Evolutionary conservation across 2,329 filamentous ascomycete genomes (phyloP).

Genomic region (Metarhizium guizhouense): DNA sequence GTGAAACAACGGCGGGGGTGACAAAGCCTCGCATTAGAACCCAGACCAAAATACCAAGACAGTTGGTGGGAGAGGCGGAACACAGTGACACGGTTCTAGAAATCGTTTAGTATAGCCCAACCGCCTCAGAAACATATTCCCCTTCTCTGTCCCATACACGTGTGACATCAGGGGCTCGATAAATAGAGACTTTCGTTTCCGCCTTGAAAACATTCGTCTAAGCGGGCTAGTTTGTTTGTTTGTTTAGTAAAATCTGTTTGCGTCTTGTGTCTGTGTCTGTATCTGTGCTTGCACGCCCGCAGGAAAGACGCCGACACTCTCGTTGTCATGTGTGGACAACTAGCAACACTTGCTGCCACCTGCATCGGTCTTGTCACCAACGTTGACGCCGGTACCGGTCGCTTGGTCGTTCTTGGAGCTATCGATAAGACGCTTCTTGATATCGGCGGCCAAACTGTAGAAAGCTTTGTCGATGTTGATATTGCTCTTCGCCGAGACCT

Average conservation of each 20-base stretch:
- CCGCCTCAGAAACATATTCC: neutral
- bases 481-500: slow-evolving; percentile 97
- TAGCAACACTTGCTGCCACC: slow-evolving; percentile 71
- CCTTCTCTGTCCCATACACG: neutral
- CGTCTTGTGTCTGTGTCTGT: neutral
- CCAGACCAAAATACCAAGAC: slow-evolving; percentile 16
- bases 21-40: slow-evolving; percentile 33
- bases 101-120: slow-evolving; percentile 3
- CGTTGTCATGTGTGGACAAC: slow-evolving; percentile 11
- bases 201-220: neutral
- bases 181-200: neutral
- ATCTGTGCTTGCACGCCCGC: neutral
- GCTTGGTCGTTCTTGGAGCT: slow-evolving; percentile 69
- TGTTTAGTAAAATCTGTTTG: neutral
- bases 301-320: slow-evolving; percentile 2
- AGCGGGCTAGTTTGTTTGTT: neutral
- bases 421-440: slow-evolving; percentile 97
- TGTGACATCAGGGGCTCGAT: neutral
- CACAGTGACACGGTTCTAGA: slow-evolving; percentile 6
- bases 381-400: slow-evolving; percentile 53
- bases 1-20: slow-evolving; percentile 12
- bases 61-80: slow-evolving; percentile 12
- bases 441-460: slow-evolving; percentile 87
- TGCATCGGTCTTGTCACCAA: slow-evolving; percentile 52
- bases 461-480: slow-evolving; percentile 99